These are phyloP conservation scores for Pythium volutum DNA, from an alignment of 352 stramenopile genomes.

Conservation along the genomic window DNA sequence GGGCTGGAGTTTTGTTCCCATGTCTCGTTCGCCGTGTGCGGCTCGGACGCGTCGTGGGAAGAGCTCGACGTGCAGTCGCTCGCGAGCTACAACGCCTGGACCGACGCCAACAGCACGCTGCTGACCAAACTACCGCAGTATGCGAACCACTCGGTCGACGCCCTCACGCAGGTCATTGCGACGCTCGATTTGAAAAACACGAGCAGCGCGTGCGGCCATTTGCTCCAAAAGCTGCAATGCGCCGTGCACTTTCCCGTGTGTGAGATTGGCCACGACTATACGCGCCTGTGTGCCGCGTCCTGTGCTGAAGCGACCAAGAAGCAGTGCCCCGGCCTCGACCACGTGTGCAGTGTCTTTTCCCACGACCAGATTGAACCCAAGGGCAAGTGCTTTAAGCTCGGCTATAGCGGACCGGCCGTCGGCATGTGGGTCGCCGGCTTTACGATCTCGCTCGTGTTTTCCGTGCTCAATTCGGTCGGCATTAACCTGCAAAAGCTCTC, in stretches of 20 bases:
- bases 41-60: slow-evolving; percentile 52
- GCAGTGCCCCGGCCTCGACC: slow-evolving; percentile 55
- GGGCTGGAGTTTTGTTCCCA: slow-evolving; percentile 75
- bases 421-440: slow-evolving; percentile 87
- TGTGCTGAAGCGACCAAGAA: slow-evolving; percentile 59
- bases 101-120: slow-evolving; percentile 38
- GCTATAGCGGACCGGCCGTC: slow-evolving; percentile 62
- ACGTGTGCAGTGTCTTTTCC: slow-evolving; percentile 49
- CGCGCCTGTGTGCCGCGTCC: slow-evolving; percentile 57
- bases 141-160: slow-evolving; percentile 25
- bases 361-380: slow-evolving; percentile 53
- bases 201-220: slow-evolving; percentile 51
- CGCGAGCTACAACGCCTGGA: slow-evolving; percentile 45
- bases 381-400: slow-evolving; percentile 77
- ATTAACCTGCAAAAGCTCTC: slow-evolving; percentile 92
- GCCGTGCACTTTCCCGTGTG: slow-evolving; percentile 76
- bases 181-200: slow-evolving; percentile 60
- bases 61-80: slow-evolving; percentile 49
- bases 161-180: slow-evolving; percentile 40
- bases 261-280: slow-evolving; percentile 71
- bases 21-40: slow-evolving; percentile 71
- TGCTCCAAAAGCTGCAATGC: slow-evolving; percentile 65
- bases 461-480: slow-evolving; percentile 85
- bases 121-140: slow-evolving; percentile 56
- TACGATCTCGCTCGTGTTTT: slow-evolving; percentile 86